Conservation (phyloP, 1,284 basidiomycete genomes). For the Mycosarcoma maydis region DNA sequence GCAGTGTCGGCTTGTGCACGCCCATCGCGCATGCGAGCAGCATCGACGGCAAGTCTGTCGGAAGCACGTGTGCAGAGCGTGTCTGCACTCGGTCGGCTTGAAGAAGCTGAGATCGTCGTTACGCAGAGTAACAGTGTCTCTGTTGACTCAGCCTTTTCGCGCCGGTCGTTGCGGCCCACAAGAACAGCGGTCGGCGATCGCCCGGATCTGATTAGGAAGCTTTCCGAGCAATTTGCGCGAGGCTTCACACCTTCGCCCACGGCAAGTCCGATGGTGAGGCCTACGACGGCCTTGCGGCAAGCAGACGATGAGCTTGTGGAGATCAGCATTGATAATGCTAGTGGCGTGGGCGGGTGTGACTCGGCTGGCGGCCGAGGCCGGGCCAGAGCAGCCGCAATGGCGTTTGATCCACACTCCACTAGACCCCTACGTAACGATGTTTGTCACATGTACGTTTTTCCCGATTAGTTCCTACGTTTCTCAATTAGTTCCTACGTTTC, state of each 20-base stretch:
- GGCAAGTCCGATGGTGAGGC: constrained; percentile 19
- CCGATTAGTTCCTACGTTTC: too few species aligned
- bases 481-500: too few species aligned
- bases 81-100: constrained; percentile 24
- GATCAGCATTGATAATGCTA: constrained; percentile 6
- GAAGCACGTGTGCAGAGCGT: constrained; percentile 38
- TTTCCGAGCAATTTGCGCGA: constrained; percentile 32
- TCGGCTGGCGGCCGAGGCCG: too few species aligned
- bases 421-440: too few species aligned
- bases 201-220: constrained; percentile 32
- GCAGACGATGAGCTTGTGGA: constrained; percentile 10
- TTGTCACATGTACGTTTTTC: too few species aligned
- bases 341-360: neutral
- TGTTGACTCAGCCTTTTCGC: constrained; percentile 9
- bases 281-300: constrained; percentile 1
- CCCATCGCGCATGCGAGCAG: constrained; percentile 24
- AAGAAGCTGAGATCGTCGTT: neutral
- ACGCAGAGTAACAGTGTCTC: neutral
- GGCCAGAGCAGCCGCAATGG: too few species aligned
- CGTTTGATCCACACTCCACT: too few species aligned
- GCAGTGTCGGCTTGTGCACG: neutral
- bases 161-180: neutral
- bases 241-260: constrained; percentile 28
- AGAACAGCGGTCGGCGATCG: constrained; percentile 1
- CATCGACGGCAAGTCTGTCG: constrained; percentile 26